Evolutionary conservation across 208 protist genomes (phyloP), one percentile per base, ranked within the genome.

Genomic region (Acanthamoeba royreba): DNA sequence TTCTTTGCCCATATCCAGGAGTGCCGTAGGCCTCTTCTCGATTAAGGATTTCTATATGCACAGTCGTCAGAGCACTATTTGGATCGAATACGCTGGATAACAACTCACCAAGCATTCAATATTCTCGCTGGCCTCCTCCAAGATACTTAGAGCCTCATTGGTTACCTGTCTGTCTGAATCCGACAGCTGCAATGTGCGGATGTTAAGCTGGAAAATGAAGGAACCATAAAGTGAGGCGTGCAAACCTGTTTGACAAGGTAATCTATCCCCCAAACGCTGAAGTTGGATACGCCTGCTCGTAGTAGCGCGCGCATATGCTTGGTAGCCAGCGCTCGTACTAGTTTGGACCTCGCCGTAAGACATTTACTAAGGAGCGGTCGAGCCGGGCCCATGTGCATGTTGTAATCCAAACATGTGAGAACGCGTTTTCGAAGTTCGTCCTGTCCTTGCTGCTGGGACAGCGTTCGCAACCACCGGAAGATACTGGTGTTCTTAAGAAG

Each of bases 71-170:
- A 83, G 17, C 35, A 13, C n/a, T n/a, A n/a, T n/a, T n/a, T n/a
- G n/a, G n/a, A n/a, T n/a, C n/a, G n/a, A n/a, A n/a, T n/a, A n/a
- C n/a, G n/a, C n/a, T n/a, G n/a, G n/a, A n/a, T n/a, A n/a, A n/a
- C n/a, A n/a, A n/a, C n/a, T n/a, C 33, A 89, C 95, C 3, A 96
- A 63, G 33, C 87, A 89, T 13, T 88, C 66, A 19, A 28, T 19
- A 43, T 94, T 83, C n/a, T 96, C 93, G 81, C 95, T 96, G 7
- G 95, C 95, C 13, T 96, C 95, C n/a, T 95, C 93, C 13, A 96
- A 35, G 3, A 96, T 91, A 31, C 83, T 92, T 2, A 96, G 72
- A n/a, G 95, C 94, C 0, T 93, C 42, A 15, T 63, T 40, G 17
- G 79, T 47, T 7, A 96, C 95, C 66, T 94, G 87, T 31, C 31